Evolutionary conservation across 192 early-diverging fungal genomes (phyloP), one percentile per base, ranked within the genome.

Genomic region (Backusella australiensis): DNA sequence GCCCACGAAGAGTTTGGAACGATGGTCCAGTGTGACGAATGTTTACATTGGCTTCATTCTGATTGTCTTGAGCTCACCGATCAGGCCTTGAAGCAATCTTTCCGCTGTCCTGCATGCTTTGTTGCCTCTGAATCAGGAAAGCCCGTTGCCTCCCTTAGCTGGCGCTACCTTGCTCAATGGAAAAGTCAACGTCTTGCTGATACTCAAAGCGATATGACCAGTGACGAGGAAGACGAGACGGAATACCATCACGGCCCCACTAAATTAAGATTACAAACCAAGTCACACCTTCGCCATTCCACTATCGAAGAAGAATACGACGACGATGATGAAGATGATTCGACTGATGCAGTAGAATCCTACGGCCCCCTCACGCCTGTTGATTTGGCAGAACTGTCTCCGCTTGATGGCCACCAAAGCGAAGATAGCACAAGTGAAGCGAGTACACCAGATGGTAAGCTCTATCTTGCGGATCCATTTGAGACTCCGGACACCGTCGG

Each of bases 1-100:
- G 72, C 74, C 6, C 80, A 76, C 4, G 84, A 86, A 56, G 86
- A 86, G 14, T 77, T 79, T 17, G 86, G 87, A 4, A 71, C 87
- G 9, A 92, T 94, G 90, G 88, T 94, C 14, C 93, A 94, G 80
- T 94, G 93, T 75, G 91, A 92, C 80, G 82, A 87, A 65, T 94
- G 93, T 67, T 77, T 86, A 44, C 74, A 83, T 29, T 94, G 93
- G 93, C 86, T 94, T 46, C 93, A 94, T 82, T 81, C 91, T 26
- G 87, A 87, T 21, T 94, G 93, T 72, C 82, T 94, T 39, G 87
- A 82, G 11, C 81, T 92, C 19, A 81, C 86, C 34, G 85, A 89
- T 65, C 79, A 90, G 32, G 83, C 81, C 11, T 77, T 94, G 1
- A 87, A 87, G 7, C 73, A 74, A 15, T 87, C 90, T 46, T 94